Conservation (phyloP, 2,329 filamentous ascomycete species). For the Nannizziopsis arthrosporioides region DNA sequence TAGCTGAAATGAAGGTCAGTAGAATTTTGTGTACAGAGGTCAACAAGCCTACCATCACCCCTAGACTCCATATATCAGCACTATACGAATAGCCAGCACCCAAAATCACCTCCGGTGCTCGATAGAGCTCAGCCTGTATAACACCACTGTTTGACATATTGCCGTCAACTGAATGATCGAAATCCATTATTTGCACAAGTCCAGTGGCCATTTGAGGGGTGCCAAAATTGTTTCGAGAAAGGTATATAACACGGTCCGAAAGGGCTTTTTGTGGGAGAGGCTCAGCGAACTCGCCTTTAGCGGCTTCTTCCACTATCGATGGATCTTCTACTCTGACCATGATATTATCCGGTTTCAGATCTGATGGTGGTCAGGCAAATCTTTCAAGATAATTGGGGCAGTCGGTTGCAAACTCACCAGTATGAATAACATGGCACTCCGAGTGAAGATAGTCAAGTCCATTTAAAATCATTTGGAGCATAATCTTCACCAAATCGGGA, state of each 20-base stretch:
- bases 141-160: constrained; percentile 30
- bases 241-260: constrained; percentile 24
- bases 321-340: constrained; percentile 25
- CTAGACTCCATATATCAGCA: constrained; percentile 31
- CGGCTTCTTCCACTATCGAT: constrained; percentile 18
- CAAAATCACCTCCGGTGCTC: constrained; percentile 28
- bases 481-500: constrained; percentile 23
- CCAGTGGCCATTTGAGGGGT: constrained; percentile 17
- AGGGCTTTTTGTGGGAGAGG: constrained; percentile 24
- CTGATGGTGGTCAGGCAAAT: constrained; percentile 16
- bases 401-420: constrained; percentile 22
- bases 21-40: constrained; percentile 22
- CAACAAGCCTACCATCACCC: constrained; percentile 22
- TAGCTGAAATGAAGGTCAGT: constrained; percentile 17
- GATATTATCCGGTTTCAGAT: constrained; percentile 36
- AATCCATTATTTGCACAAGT: constrained; percentile 25
- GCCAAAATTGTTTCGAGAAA: constrained; percentile 25
- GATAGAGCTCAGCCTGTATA: constrained; percentile 34
- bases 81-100: constrained; percentile 26
- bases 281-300: constrained; percentile 21
- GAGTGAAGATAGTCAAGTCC: constrained; percentile 35
- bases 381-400: neutral
- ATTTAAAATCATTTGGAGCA: constrained; percentile 29
- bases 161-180: constrained; percentile 24
- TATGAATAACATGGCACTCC: constrained; percentile 34